These are phyloP conservation scores for Punctularia strigosozonata DNA, from an alignment of 768 basidiomycete species.

Conservation along the genomic window DNA sequence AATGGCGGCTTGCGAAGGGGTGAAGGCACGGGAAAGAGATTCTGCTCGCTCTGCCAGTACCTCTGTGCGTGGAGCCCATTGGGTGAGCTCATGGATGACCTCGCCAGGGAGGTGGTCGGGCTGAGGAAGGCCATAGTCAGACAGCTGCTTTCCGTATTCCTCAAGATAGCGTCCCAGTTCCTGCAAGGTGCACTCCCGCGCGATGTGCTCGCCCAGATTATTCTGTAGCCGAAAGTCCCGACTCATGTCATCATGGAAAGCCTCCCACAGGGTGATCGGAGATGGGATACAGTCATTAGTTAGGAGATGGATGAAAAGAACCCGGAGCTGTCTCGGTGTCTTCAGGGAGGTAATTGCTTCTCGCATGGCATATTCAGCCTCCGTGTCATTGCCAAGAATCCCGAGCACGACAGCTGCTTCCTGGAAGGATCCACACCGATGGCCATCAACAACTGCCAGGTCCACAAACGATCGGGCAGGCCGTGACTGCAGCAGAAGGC, in stretches of 20 bases:
- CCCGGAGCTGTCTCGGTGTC: conserved; percentile 24
- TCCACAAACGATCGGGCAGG: conserved; percentile 9
- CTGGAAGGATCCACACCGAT: conserved; percentile 9
- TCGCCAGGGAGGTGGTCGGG: conserved; percentile 14
- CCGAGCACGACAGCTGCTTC: conserved; percentile 8
- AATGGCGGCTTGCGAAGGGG: conserved; percentile 13
- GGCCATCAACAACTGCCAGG: conserved; percentile 3
- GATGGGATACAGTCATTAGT: conserved; percentile 19
- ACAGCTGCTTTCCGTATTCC: conserved; percentile 16
- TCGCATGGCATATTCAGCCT: conserved; percentile 18
- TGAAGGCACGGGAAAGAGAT: conserved; percentile 8
- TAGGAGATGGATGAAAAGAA: conserved; percentile 27
- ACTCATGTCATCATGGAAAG: conserved; percentile 11
- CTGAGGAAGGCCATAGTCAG: conserved; percentile 18
- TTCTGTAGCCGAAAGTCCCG: conserved; percentile 12
- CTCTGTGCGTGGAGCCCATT: conserved; percentile 10
- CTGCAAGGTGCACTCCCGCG: conserved; percentile 12
- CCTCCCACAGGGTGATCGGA: conserved; percentile 17
- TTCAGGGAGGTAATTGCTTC: conserved; percentile 21
- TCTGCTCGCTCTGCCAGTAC: conserved; percentile 6
- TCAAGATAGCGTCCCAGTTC: conserved; percentile 12
- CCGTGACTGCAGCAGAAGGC: conserved; percentile 13
- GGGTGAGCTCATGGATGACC: conserved; percentile 15
- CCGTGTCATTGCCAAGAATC: conserved; percentile 14
- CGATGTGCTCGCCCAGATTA: conserved; percentile 10